Evolutionary conservation across 164 flowering plant species (phyloP), one percentile per base, ranked within the genome.

Genomic region (Magnolia changhungtana): DNA sequence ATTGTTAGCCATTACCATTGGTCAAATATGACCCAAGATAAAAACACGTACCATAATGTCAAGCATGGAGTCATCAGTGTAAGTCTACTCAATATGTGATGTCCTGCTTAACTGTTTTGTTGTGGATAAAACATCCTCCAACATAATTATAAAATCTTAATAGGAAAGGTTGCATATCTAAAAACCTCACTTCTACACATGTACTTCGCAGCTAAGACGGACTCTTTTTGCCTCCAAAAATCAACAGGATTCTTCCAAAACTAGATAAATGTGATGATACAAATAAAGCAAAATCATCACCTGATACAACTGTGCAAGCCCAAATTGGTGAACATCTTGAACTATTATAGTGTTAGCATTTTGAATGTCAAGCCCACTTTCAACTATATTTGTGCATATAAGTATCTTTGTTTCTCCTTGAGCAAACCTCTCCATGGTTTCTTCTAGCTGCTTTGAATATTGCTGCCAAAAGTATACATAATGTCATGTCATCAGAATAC

Each of bases 281-380:
- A 66, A 10, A 66, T 21, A 66, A 66, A 66, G 69, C 67, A 21
- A 10, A n/a, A 68, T 20, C 24, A 51, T 29, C 68, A 94, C 99
- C 97, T 96, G 99, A 84, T 96, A 93, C 80, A 96, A 79, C 73
- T 96, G 99, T 63, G 99, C 98, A 58, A 96, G 87, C 61, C 99
- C 99, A 89, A 96, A 96, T 71, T 83, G 94, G 73, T 96, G 98
- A 86, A 96, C 94, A 83, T 96, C 99, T 82, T 96, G 98, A 83
- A 96, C 83, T 65, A 96, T 87, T 78, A 96, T 96, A 37, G 99
- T 92, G 81, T 96, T 96, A 59, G 98, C 99, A 84, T 96, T 94
- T 81, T 91, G 99, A 85, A 96, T 96, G 85, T 96, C 98, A 77
- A 96, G 93, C 64, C 99, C 99, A 82, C 99, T 96, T 84, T 96